Base-by-base conservation (phyloP, 805 yeast genomes). In the Yamadazyma endophytica region DNA sequence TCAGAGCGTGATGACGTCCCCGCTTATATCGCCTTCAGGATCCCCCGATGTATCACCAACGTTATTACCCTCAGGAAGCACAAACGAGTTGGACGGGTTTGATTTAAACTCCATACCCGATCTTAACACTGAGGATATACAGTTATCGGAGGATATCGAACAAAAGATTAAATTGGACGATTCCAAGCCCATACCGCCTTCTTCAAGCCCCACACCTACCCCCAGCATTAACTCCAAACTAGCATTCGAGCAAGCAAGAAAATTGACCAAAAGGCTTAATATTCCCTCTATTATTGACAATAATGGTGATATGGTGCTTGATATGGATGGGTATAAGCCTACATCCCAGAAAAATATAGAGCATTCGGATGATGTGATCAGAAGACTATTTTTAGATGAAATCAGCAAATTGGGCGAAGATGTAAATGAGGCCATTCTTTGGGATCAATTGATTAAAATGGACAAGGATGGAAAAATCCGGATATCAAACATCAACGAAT, bases 321-420 rank as follows among this genome's bases (percentile, higher is more conserved):
- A 92, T 59, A 86, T 90, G 80, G 94, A 88, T 46, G 98, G 98
- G 12, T 92, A 92, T 60, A 90, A 89, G 58, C 82, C 95, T 20
- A 87, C 81, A 46, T 50, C 67, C 9, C 82, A 79, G 31, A 77
- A 79, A 43, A 86, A 82, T 52, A 75, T 83, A 24, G 79, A 79
- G 30, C 79, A 77, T 44, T 76, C 94, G 0, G 96, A 88, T 52
- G 79, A 79, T 30, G 62, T 83, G 21, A 75, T 92, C 37, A 78
- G 77, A 44, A 79, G 81, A 43, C 65, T 89, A 24, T 65, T 90
- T 30, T 64, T 75, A 20, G 92, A 86, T 42, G 97, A 90, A 52
- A 68, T 89, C 31, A 43, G 50, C 22, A 47, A 50, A 13, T 35
- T 54, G 28, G 43, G 45, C 11, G 25, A 33, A 19, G 26, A 24